A percentile compares a stretch with the other conserved stretches of the same genome.
Conservation (phyloP, 176 grass and related monocot species). For the Calamus simplicifolius region DNA sequence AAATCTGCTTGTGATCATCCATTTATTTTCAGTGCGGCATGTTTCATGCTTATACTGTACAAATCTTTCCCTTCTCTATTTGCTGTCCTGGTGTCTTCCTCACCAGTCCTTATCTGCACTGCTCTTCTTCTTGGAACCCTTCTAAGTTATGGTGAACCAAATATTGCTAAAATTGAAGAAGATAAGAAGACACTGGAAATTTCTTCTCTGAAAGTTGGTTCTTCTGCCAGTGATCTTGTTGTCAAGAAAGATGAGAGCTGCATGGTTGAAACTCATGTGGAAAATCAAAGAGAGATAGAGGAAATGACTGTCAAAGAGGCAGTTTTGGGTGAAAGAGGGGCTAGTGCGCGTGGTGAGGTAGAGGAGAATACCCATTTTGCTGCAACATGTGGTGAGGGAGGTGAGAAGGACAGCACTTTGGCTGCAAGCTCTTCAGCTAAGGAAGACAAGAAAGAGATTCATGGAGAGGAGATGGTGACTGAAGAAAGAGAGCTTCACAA, state of each 20-base stretch:
- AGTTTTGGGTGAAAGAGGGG: conserved; percentile 22
- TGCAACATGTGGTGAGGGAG: conserved; percentile 23
- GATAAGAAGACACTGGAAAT: conserved; percentile 12
- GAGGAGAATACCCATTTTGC: conserved; percentile 41
- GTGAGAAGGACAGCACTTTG: conserved; percentile 21
- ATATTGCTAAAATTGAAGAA: conserved; percentile 39
- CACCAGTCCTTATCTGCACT: conserved; percentile 68
- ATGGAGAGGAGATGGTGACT: conserved; percentile 14
- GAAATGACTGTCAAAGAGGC: conserved; percentile 18
- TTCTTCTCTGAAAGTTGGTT: conserved; percentile 34
- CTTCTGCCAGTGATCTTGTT: conserved; percentile 25
- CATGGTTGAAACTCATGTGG: conserved; percentile 19
- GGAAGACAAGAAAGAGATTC: conserved; percentile 10
- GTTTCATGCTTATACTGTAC: conserved; percentile 58
- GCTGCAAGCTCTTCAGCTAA: conserved; percentile 5
- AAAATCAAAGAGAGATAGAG: conserved; percentile 7
- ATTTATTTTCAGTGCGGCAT: conserved; percentile 33
- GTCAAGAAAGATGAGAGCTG: conserved; percentile 24
- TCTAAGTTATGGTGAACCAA: conserved; percentile 52
- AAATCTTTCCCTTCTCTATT: conserved; percentile 53
- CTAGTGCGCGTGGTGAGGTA: conserved; percentile 25
- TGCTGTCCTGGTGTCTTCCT: conserved; percentile 51
- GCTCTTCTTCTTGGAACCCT: conserved; percentile 77
- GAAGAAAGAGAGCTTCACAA: conserved; percentile 3
- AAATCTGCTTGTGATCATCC: conserved; percentile 50